Conservation (phyloP, 2,329 filamentous ascomycete species). For the Cadophora sp. region DNA sequence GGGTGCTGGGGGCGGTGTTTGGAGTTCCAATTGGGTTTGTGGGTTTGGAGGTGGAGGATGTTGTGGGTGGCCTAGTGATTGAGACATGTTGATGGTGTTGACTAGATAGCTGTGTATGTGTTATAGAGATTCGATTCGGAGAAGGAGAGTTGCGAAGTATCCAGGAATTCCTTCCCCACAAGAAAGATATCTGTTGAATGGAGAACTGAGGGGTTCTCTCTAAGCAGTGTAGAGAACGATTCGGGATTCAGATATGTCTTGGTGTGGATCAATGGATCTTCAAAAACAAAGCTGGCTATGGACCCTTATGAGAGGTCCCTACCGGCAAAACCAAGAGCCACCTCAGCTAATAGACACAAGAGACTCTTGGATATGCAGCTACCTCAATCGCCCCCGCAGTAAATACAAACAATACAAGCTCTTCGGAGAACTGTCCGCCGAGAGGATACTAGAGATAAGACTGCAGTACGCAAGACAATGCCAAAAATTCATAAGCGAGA, state of each 20-base stretch:
- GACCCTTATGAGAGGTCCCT: neutral
- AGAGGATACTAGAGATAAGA: neutral
- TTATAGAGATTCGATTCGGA: neutral
- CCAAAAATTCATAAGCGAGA: neutral
- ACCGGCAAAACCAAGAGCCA: slow-evolving; percentile 10
- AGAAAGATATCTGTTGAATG: neutral
- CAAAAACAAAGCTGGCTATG: neutral
- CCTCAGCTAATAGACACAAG: neutral
- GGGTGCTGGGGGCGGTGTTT: slow-evolving; percentile 29
- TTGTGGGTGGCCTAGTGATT: slow-evolving; percentile 17
- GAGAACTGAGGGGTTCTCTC: neutral
- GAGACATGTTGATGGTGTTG: slow-evolving; percentile 21
- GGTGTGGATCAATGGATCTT: neutral
- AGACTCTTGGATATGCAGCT: neutral
- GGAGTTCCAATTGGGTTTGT: too few relatives aligned
- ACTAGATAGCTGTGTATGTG: neutral
- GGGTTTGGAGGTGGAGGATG: slow-evolving; percentile 6
- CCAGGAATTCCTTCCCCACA: neutral
- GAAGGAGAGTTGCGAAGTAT: neutral
- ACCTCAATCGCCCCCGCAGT: neutral
- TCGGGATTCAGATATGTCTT: neutral
- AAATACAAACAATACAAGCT: neutral
- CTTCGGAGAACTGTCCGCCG: slow-evolving; percentile 1
- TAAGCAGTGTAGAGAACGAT: neutral
- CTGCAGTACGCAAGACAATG: neutral